Evolutionary conservation across 257 asterid species (phyloP).

Genomic region (Ilex aquifolium): DNA sequence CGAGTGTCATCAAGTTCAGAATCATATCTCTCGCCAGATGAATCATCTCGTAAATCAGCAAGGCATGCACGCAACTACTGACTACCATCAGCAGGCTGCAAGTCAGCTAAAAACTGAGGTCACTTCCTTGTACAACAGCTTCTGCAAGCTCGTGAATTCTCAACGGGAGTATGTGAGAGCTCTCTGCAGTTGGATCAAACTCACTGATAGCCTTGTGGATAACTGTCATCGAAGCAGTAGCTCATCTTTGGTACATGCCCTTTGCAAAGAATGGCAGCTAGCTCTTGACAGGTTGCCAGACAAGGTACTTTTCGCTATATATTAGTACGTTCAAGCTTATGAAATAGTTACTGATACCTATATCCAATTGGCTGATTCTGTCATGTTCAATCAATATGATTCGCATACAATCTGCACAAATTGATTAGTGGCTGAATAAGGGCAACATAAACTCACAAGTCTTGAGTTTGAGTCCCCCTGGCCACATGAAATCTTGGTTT

Average conservation of each 20-base stretch:
- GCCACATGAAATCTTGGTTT: too few species aligned
- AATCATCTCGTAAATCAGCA: conserved; percentile 46
- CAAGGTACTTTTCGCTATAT: conserved; percentile 32
- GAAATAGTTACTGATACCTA: too few species aligned
- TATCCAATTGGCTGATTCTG: too few species aligned
- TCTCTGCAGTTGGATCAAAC: conserved; percentile 57
- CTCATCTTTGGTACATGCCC: conserved; percentile 30
- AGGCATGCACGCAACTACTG: conserved; percentile 47
- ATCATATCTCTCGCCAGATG: conserved; percentile 56
- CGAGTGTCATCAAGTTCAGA: conserved; percentile 65
- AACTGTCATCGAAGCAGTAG: conserved; percentile 18
- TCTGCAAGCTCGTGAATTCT: conserved; percentile 53
- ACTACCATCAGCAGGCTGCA: conserved; percentile 64
- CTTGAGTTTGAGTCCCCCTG: too few species aligned
- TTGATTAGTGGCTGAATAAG: too few species aligned
- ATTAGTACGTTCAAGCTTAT: too few species aligned
- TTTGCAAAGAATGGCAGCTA: conserved; percentile 49
- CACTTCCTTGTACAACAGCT: conserved; percentile 58
- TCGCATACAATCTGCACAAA: too few species aligned
- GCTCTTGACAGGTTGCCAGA: conserved; percentile 59
- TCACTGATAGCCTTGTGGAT: conserved; percentile 33
- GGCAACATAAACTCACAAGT: too few species aligned
- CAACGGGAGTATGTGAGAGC: conserved; percentile 57
- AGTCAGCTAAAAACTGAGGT: conserved; percentile 77
- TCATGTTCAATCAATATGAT: too few species aligned